Base-by-base conservation (phyloP, 805 yeast genomes). In the Teunomyces stri region DNA sequence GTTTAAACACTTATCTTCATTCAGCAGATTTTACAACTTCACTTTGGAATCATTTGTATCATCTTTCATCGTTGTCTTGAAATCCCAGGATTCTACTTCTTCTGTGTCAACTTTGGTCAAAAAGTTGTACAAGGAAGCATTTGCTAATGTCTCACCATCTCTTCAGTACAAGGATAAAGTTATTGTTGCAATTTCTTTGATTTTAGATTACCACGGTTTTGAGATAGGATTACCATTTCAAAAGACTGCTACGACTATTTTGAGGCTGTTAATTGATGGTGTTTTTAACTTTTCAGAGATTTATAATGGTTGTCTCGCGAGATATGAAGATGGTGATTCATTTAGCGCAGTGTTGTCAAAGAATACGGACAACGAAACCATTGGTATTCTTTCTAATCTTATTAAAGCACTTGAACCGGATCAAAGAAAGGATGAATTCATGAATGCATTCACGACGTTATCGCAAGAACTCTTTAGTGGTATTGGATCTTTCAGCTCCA, bases 21-120 rank as follows among this genome's bases (percentile, higher is more conserved):
- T 81, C n/a, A 77, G 78, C 48, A 61, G 62, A 25, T 79, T 82
- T 51, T 91, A 89, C 61, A 78, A 76, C 42, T 80, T 86, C 53
- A 69, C 89, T 0, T 68, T 84, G 29, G 68, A 71, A 5, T 49
- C 52, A 2, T 66, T 62, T 45, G 51, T 64, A 18, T 43, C 44
- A 1, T 41, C 54, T 2, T 66, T 63, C 46, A 41, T 47, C 29
- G 41, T 38, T 28, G 54, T 44, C 4, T 56, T 59, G 28, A 22
- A 39, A 9, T 52, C 56, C 6, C 16, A 47, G 2, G 56, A 69
- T 6, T 65, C 41, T 2, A 28, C 16, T 3, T 16, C 35, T 5
- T 21, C 38, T 3, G 20, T 72, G 3, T 55, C 59, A 0, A 51
- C 56, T 1, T 56, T 84, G 28, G 58, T 72, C 3, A 33, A 52